Base-by-base conservation (phyloP, 2,329 filamentous ascomycete species). In the Emergomyces pasteurianus region DNA sequence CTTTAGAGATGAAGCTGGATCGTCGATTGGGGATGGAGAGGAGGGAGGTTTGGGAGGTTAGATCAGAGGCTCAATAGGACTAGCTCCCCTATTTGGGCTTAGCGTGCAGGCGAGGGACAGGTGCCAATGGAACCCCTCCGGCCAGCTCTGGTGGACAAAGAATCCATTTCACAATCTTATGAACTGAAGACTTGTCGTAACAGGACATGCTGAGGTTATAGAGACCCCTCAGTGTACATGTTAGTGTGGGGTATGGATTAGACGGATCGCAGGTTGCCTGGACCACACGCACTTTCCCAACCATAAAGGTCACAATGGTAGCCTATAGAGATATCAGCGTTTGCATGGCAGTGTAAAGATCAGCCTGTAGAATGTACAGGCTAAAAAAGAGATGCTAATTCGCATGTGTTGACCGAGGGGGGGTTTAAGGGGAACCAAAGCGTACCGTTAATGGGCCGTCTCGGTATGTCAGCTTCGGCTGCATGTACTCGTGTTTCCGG, bases 211-310 rank as follows among this genome's bases (percentile, higher is more conserved):
- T n/a, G n/a, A n/a, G 54, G 43, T 57, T 43, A 16, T 57, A 57
- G 31, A 40, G 12, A 23, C 34, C 54, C 36, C 54, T 58, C 42
- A 58, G 26, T 21, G 57, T 16, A 58, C 21, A 50, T 34, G 21
- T 43, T 14, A 58, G 42, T 28, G 28, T 58, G 23, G 57, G 21
- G 42, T 31, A 28, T 18, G 16, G 28, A 8, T 58, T 40, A 23
- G 57, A 58, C 28, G 57, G 57, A 34, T 50, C 43, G 57, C 57
- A 58, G 42, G 40, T 58, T 58, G 57, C 57, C n/a, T n/a, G n/a
- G n/a, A n/a, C n/a, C n/a, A n/a, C n/a, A n/a, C n/a, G n/a, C n/a
- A n/a, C n/a, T n/a, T 57, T 43, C 54, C 54, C 54, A 23, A 28
- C 12, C 31, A 57, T 28, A 57, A 57, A 57, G 3, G 54, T 57